Percentiles rank a stretch among this genome's conserved stretches.
phyloP scores from a whole-genome alignment of 257 asterid species.

The Penstemon davidsonii region DNA sequence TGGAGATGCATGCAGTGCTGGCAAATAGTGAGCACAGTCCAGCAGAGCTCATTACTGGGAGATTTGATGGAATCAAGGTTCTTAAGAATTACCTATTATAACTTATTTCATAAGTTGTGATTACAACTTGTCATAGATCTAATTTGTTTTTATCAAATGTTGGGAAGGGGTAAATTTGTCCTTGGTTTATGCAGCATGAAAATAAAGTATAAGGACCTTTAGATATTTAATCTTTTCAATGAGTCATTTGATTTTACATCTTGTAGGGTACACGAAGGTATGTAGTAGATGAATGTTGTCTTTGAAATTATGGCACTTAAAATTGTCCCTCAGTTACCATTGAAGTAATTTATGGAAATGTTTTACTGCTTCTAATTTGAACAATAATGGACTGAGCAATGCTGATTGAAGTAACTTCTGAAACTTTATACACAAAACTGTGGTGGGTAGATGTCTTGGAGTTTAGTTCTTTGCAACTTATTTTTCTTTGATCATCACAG shows the following conservation, averaged over 20 bases:
- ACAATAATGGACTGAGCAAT: constrained; percentile 4
- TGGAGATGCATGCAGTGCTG: constrained; percentile 58
- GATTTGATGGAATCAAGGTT: constrained; percentile 90
- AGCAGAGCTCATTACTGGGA: constrained; percentile 74
- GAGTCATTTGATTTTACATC: not conserved
- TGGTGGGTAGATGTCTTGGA: constrained; percentile 17
- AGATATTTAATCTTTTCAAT: not conserved
- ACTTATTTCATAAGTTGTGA: constrained; percentile 12
- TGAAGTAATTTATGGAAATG: not conserved
- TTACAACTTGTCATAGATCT: constrained; percentile 2
- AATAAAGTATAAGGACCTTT: not conserved
- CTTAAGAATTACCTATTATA: constrained; percentile 13
- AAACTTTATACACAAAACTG: not conserved
- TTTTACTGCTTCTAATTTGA: constrained; percentile 15
- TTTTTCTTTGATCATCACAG: constrained; percentile 38
- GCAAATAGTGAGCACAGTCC: constrained; percentile 47
- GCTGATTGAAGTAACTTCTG: constrained; percentile 5
- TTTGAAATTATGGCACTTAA: constrained; percentile 12
- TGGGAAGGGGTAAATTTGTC: constrained; percentile 22
- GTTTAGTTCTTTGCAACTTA: constrained; percentile 18
- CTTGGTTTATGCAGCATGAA: not conserved
- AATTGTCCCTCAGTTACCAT: constrained; percentile 15
- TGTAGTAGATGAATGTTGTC: not conserved
- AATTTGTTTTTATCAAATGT: not conserved
- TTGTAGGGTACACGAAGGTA: not conserved